phyloP scores from a whole-genome alignment of 192 early-diverging fungal genomes.

The Umbelopsis isabellina region DNA sequence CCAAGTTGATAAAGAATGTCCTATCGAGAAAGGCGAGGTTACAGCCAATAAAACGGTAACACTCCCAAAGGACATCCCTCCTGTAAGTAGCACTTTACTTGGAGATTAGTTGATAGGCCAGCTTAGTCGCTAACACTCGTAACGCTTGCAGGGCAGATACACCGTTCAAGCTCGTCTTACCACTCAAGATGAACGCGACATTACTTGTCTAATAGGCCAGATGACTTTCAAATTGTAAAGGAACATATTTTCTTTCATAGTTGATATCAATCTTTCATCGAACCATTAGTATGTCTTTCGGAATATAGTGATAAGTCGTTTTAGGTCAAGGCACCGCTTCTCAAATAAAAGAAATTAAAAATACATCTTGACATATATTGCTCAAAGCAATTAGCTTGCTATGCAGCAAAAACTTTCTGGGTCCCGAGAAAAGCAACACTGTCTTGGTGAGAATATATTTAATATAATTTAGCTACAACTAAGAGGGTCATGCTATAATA shows the following conservation, averaged over 20 bases:
- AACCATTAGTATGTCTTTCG: neutral
- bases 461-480: too few relatives aligned
- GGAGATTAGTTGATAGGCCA: neutral
- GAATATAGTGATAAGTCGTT: too few relatives aligned
- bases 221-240: slow-evolving; percentile 34
- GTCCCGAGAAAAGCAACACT: too few relatives aligned
- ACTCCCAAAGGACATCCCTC: slow-evolving; percentile 59
- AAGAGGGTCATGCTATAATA: too few relatives aligned
- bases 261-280: neutral
- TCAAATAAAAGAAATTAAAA: too few relatives aligned
- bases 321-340: too few relatives aligned
- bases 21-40: slow-evolving; percentile 47
- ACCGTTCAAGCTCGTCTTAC: slow-evolving; percentile 45
- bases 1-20: slow-evolving; percentile 52
- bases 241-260: neutral
- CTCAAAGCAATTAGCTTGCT: too few relatives aligned
- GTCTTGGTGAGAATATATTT: too few relatives aligned
- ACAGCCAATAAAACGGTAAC: slow-evolving; percentile 42
- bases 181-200: slow-evolving; percentile 38
- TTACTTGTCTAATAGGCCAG: slow-evolving; percentile 52
- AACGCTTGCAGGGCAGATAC: slow-evolving; percentile 54
- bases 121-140: neutral
- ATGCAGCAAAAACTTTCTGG: too few relatives aligned
- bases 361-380: too few relatives aligned
- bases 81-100: neutral